Conservation (phyloP, 2,329 filamentous ascomycete genomes). For the Hypomyces perniciosus region DNA sequence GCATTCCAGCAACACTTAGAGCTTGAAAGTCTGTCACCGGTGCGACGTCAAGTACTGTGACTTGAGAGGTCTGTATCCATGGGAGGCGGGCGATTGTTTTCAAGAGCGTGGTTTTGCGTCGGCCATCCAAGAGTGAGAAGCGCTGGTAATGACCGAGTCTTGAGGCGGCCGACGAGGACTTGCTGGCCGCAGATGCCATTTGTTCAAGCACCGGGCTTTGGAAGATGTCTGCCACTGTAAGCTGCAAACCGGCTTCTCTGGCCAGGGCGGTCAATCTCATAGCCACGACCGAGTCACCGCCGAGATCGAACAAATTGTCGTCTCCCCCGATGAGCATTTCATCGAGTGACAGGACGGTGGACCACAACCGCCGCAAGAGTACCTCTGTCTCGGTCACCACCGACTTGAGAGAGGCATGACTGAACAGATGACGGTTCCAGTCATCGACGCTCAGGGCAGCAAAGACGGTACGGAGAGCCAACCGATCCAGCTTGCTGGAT, state of each 20-base stretch:
- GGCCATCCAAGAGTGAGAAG: background rate
- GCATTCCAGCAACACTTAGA: background rate
- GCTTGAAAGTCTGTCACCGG: background rate
- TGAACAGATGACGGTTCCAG: background rate
- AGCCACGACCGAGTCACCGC: slow-evolving; percentile 14
- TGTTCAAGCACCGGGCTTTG: slow-evolving; percentile 8
- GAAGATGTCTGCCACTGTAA: slow-evolving; percentile 12
- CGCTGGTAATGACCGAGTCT: background rate
- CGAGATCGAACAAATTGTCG: slow-evolving; percentile 18
- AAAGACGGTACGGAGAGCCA: slow-evolving; percentile 4
- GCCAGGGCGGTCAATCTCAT: slow-evolving; percentile 12
- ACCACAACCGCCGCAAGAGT: slow-evolving; percentile 11
- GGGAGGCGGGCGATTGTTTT: background rate
- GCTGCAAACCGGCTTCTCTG: slow-evolving; percentile 7
- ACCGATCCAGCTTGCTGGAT: slow-evolving; percentile 8
- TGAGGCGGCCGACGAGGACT: background rate
- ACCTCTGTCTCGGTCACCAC: slow-evolving; percentile 7
- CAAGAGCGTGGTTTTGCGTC: background rate
- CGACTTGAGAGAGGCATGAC: background rate
- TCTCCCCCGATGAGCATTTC: slow-evolving; percentile 7
- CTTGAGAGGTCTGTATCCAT: background rate
- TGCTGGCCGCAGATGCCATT: slow-evolving; percentile 9
- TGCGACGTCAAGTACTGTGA: background rate
- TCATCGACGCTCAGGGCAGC: background rate
- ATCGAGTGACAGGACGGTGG: slow-evolving; percentile 11